Conservation (phyloP, 192 early-diverging fungal species). For the Gigaspora rosea region DNA sequence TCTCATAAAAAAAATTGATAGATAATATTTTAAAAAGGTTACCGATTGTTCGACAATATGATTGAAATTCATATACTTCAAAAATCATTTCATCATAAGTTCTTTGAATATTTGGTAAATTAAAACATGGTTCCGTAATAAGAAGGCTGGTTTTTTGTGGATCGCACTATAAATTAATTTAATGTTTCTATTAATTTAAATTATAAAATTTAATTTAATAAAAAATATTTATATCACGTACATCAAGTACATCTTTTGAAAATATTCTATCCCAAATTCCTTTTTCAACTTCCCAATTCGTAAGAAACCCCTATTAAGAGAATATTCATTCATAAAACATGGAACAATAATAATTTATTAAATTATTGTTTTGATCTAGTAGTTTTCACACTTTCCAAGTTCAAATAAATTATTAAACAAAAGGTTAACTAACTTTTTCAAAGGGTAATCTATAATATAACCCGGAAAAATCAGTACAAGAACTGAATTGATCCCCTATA, state of each 20-base stretch:
- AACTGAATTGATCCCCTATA: constrained; percentile 69
- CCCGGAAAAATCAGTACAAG: constrained; percentile 68
- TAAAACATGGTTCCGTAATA: constrained; percentile 80
- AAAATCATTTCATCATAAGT: constrained; percentile 82
- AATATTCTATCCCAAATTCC: constrained; percentile 80
- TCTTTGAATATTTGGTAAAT: constrained; percentile 70
- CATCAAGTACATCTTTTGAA: constrained; percentile 61
- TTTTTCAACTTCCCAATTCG: constrained; percentile 77
- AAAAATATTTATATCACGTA: constrained; percentile 34
- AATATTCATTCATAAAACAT: neutral
- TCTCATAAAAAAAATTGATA: neutral
- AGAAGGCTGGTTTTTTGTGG: constrained; percentile 62
- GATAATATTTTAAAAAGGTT: neutral
- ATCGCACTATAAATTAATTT: constrained; percentile 46
- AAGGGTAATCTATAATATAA: constrained; percentile 75
- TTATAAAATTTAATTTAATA: neutral
- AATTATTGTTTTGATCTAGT: neutral
- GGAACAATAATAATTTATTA: neutral
- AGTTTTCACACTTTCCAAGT: neutral
- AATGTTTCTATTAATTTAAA: neutral
- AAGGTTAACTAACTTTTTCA: constrained; percentile 61
- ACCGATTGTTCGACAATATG: constrained; percentile 48
- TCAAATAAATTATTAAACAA: neutral
- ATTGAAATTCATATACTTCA: constrained; percentile 78
- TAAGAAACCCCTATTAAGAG: constrained; percentile 62